phyloP scores from a whole-genome alignment of 192 early-diverging fungal species.

The Dissophora globulifera region DNA sequence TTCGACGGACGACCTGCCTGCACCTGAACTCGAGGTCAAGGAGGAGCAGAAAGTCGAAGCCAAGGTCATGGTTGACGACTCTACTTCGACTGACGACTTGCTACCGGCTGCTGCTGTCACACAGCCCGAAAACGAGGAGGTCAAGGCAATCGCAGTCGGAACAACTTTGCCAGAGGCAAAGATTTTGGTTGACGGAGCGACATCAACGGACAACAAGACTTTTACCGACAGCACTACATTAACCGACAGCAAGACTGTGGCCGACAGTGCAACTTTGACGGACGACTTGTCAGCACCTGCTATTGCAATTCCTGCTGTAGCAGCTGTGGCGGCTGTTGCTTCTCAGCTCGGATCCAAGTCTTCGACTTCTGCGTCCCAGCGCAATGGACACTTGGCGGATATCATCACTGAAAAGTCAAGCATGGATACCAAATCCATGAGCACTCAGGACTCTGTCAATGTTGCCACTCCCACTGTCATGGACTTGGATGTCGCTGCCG shows the following conservation, averaged over 20 bases:
- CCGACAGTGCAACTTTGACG: slow-evolving; percentile 9
- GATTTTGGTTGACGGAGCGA: neutral
- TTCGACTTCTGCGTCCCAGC: neutral
- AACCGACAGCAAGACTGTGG: slow-evolving; percentile 8
- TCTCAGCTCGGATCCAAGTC: neutral
- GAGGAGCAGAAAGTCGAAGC: no score
- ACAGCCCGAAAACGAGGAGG: no score
- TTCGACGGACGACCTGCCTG: neutral
- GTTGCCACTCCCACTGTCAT: slow-evolving; percentile 24
- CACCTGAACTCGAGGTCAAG: no score
- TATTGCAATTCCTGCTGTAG: neutral
- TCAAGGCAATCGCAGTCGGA: no score
- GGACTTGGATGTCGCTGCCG: slow-evolving; percentile 29
- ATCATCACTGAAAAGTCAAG: slow-evolving; percentile 20
- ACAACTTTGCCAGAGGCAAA: slow-evolving; percentile 9
- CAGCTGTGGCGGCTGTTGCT: no score
- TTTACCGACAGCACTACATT: slow-evolving; percentile 12
- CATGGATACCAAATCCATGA: neutral
- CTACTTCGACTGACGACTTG: slow-evolving; percentile 8
- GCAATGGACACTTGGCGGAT: neutral
- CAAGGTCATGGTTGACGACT: neutral
- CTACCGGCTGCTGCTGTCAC: neutral
- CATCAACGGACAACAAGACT: slow-evolving; percentile 1
- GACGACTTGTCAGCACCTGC: neutral
- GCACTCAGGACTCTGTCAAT: slow-evolving; percentile 1